Evolutionary conservation across 2,329 filamentous ascomycete genomes (phyloP).

Genomic region (Diaporthe eres): DNA sequence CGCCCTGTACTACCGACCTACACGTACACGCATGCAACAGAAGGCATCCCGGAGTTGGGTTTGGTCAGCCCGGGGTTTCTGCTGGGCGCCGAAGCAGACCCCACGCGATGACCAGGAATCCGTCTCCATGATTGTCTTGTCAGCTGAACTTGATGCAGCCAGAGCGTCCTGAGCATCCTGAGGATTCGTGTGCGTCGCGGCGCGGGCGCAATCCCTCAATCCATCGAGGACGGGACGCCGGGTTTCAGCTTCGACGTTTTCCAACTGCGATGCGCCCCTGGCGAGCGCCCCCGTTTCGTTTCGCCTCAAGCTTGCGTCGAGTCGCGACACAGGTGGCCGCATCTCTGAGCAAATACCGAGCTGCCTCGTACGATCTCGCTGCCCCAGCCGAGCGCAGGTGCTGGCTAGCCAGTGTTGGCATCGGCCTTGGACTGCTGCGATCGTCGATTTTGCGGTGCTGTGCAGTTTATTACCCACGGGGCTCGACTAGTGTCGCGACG

Average conservation of each 20-base stretch:
- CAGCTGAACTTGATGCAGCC: conserved; percentile 3
- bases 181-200: background rate
- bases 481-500: conserved; percentile 31
- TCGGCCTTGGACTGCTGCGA: conserved; percentile 20
- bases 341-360: background rate
- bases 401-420: conserved; percentile 6
- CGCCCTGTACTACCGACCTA: background rate
- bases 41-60: background rate
- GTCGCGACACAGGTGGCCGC: conserved; percentile 10
- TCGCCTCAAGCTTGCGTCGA: conserved; percentile 7
- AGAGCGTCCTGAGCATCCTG: conserved; percentile 1
- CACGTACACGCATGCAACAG: background rate
- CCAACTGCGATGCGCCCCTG: conserved; percentile 11
- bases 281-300: conserved; percentile 18
- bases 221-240: background rate
- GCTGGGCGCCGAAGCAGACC: conserved; percentile 18
- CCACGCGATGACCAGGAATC: background rate
- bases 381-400: background rate
- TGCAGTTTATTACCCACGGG: conserved; percentile 8
- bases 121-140: conserved; percentile 21
- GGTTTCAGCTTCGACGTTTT: conserved; percentile 19
- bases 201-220: conserved; percentile 13
- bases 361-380: conserved; percentile 22
- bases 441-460: conserved; percentile 28
- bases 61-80: conserved; percentile 17